Evolutionary conservation across 75 land plant species (phyloP).

Genomic region (Cryptomeria japonica): DNA sequence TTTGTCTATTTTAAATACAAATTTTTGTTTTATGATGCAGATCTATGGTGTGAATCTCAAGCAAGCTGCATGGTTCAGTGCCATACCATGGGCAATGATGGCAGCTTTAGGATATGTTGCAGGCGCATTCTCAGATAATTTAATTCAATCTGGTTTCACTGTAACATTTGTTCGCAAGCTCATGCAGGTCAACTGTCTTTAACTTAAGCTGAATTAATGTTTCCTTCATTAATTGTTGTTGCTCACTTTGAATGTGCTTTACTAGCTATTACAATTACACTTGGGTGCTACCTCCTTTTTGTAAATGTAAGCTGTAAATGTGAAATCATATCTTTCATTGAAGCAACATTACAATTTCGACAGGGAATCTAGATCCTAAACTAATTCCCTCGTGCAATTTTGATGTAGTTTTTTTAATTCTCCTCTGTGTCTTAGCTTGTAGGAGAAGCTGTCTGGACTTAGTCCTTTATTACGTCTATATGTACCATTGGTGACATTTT

Average conservation of each 20-base stretch:
- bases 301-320: not conserved
- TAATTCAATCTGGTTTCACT: conserved; percentile 55
- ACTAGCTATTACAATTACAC: not conserved
- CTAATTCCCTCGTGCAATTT: not conserved
- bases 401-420: not conserved
- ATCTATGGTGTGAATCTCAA: conserved; percentile 82
- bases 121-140: conserved; percentile 70
- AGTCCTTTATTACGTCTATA: not conserved
- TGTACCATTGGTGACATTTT: not conserved
- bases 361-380: not conserved
- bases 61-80: conserved; percentile 99
- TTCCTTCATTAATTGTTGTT: not conserved
- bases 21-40: conserved; percentile 37
- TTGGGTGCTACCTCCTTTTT: not conserved
- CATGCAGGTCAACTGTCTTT: conserved; percentile 71
- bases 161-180: conserved; percentile 83
- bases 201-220: not conserved
- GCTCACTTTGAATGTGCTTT: not conserved
- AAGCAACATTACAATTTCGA: not conserved
- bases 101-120: conserved; percentile 81
- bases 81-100: conserved; percentile 96
- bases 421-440: not conserved
- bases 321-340: not conserved
- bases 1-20: conserved; percentile 10
- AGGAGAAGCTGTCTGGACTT: not conserved